phyloP scores from a whole-genome alignment of 495 filamentous ascomycete species.

The Penicillium samsonianum region DNA sequence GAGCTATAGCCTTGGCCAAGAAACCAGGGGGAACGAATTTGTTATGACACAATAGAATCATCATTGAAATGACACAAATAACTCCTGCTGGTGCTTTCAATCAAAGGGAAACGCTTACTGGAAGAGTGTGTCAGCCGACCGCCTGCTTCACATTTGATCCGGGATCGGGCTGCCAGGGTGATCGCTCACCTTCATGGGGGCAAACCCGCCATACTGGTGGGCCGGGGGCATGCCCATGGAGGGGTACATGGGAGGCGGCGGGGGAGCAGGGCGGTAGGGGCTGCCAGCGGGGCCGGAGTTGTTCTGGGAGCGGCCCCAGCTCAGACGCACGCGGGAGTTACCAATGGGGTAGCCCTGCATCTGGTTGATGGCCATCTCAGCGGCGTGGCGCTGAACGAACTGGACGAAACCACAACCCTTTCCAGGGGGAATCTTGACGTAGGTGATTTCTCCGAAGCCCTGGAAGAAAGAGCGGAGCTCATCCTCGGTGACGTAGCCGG shows the following conservation, averaged over 20 bases:
- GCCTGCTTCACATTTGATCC: slow-evolving; percentile 36
- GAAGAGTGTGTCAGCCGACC: slow-evolving; percentile 36
- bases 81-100: slow-evolving; percentile 53
- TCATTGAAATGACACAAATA: slow-evolving; percentile 50
- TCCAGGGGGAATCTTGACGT: slow-evolving; percentile 99
- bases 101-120: slow-evolving; percentile 49
- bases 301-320: slow-evolving; percentile 98
- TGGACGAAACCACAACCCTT: slow-evolving; percentile 99
- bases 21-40: slow-evolving; percentile 40
- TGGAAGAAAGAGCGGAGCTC: slow-evolving; percentile 99
- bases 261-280: slow-evolving; percentile 93
- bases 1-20: slow-evolving; percentile 47
- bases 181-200: slow-evolving; percentile 70
- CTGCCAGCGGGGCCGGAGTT: slow-evolving; percentile 97
- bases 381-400: slow-evolving; percentile 97
- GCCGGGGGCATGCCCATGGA: slow-evolving; percentile 80
- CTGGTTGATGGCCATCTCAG: slow-evolving; percentile 99
- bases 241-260: slow-evolving; percentile 82
- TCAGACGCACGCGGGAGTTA: slow-evolving; percentile 95
- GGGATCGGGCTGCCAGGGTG: slow-evolving; percentile 36
- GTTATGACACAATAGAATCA: slow-evolving; percentile 49
- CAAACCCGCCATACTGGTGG: slow-evolving; percentile 72
- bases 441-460: slow-evolving; percentile 98
- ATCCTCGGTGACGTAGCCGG: slow-evolving; percentile 98
- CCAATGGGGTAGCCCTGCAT: slow-evolving; percentile 99